Evolutionary conservation across 202 grass and related monocot species (phyloP), one percentile per base, ranked within the genome.

Genomic region (Carex arenaria): DNA sequence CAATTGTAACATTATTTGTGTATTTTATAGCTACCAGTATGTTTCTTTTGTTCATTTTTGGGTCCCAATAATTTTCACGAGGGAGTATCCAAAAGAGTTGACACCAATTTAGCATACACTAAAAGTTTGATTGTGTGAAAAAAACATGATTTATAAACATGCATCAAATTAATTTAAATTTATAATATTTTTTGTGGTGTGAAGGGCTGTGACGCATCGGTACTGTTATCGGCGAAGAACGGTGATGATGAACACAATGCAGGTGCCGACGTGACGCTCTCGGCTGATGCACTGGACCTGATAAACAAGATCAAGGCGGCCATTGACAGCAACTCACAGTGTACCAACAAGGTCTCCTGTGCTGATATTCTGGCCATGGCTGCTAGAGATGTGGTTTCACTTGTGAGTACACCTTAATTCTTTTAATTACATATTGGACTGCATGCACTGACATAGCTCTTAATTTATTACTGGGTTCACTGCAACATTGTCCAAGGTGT

Each of bases 201-300:
- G 52, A 84, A 97, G 94, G 84, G 84, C 2, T 85, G 84, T 43
- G 84, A 85, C 10, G 84, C 84, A 2, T 85, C 84, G 10, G 64
- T 85, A 17, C 36, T 85, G 22, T 42, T 85, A 72, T 74, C 68
- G 4, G 8, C 69, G 0, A 11, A 56, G 5, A 74, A 75, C 8
- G 56, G 82, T 1, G 84, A 85, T 22, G 84, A 85, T 18, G 74
- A 78, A 47, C 40, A 68, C 32, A 55, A 5, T 34, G 52, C 63
- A 0, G 63, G 61, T 6, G 61, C 63, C 2, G 84, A 80, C 23
- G 65, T 57, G 73, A 80, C 82, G 34, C 82, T 84, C 4, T 74
- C 67, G 6, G 49, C 66, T 10, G 82, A 63, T 34, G 82, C 55
- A 28, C 71, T 75, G 10, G 82, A 84, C 59, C 42, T 84, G 22